Conservation (phyloP, 75 land plant species). For the Chamaecyparis obtusa region DNA sequence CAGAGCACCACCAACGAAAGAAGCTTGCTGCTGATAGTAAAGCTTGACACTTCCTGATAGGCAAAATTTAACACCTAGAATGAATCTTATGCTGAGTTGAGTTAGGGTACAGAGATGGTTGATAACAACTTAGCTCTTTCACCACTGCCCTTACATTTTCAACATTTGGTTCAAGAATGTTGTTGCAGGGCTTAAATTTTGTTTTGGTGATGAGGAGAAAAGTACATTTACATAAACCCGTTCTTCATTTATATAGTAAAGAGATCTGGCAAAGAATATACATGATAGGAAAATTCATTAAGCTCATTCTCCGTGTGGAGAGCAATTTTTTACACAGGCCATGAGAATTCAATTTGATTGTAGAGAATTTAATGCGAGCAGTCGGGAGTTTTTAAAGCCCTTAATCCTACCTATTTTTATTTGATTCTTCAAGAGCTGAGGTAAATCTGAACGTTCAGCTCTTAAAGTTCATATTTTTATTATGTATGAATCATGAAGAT, state of each 20-base stretch:
- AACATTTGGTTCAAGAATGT: background rate
- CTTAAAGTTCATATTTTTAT: background rate
- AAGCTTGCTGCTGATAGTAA: conserved; percentile 42
- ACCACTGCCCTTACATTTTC: background rate
- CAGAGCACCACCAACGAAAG: conserved; percentile 80
- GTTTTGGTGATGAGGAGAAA: background rate
- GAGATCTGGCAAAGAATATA: background rate
- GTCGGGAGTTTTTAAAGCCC: background rate
- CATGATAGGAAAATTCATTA: background rate
- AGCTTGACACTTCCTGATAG: background rate
- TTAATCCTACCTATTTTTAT: background rate
- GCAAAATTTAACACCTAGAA: background rate
- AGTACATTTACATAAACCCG: background rate
- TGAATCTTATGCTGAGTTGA: background rate
- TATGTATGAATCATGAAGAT: background rate
- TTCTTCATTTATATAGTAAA: background rate
- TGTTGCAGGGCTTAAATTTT: background rate
- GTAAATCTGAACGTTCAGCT: background rate
- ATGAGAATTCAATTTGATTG: background rate
- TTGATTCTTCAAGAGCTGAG: background rate
- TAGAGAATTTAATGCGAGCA: background rate
- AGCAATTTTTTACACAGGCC: background rate
- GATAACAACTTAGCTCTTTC: background rate
- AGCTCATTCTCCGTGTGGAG: background rate
- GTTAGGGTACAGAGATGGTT: background rate